Evolutionary conservation across 345 rosid species (phyloP).

Genomic region (Eucalyptus marginata): DNA sequence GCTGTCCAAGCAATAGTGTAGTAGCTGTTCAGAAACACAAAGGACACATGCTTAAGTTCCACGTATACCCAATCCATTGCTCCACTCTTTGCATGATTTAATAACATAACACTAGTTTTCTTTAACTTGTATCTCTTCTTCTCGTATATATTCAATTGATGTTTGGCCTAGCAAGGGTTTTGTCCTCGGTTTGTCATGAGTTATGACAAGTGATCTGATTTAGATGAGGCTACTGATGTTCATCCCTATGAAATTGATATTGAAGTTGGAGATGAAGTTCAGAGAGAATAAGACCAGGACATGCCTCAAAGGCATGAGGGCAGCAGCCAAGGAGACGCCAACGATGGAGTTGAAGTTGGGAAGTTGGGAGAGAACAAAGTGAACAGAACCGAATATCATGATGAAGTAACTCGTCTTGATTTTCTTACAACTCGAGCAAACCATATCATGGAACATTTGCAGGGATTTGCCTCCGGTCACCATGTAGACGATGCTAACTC

Average conservation of each 20-base stretch:
- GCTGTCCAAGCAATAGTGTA: constrained; percentile 73
- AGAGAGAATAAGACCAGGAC: neutral
- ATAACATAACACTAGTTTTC: neutral
- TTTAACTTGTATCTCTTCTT: neutral
- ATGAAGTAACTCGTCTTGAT: constrained; percentile 44
- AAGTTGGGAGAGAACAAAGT: constrained; percentile 56
- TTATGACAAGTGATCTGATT: neutral
- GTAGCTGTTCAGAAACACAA: constrained; percentile 22
- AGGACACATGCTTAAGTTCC: neutral
- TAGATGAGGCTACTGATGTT: neutral
- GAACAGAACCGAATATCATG: constrained; percentile 55
- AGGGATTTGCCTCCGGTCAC: constrained; percentile 65
- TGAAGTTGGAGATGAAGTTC: neutral
- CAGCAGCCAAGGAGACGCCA: constrained; percentile 66
- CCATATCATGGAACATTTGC: constrained; percentile 39
- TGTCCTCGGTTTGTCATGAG: neutral
- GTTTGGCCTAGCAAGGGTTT: neutral
- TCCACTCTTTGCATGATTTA: neutral
- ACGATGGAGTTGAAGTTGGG: constrained; percentile 81
- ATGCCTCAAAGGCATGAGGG: no score
- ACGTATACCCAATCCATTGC: neutral
- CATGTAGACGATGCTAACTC: constrained; percentile 62
- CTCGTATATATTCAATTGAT: neutral
- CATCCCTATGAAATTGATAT: no score
- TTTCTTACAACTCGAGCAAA: constrained; percentile 18